Evolutionary conservation across 2,329 filamentous ascomycete species (phyloP), one percentile per base, ranked within the genome.

Genomic region (Penicillium sp.): DNA sequence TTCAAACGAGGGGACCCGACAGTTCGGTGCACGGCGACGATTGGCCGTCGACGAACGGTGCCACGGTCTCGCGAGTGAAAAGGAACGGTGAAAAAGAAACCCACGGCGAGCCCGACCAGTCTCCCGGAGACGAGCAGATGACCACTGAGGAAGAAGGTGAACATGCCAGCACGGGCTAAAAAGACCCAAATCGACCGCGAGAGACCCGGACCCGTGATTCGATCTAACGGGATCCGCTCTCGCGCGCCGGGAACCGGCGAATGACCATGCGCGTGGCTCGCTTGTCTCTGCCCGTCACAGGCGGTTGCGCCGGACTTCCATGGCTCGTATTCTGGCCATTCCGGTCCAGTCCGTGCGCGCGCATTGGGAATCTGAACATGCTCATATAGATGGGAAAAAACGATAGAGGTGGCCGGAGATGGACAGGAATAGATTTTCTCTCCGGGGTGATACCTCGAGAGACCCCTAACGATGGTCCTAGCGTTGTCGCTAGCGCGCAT

Each of bases 261-360:
- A 62, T 62, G 36, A 40, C 11, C 13, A 14, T 2, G 8, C 14
- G 7, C 24, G 20, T 16, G 36, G 56, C 58, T 62, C 60, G 60
- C 60, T 61, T 61, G 51, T 41, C 56, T 50, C 56, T 61, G 47
- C 56, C 60, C 43, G 24, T 43, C 38, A 35, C 18, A 38, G 24
- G 40, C 33, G 44, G 44, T 20, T 25, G 40, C 51, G 43, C 48
- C 46, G 46, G 50, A 16, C 46, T 41, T 44, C 44, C 44, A 50
- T 40, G 39, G 46, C 31, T 57, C 58, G 57, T 61, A 60, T 61
- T 57, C 50, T 58, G 27, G 49, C 54, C 54, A 59, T 61, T 61
- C 54, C 58, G 35, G 35, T 20, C 54, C 20, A 46, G 56, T 61
- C 56, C 56, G 58, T 61, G 58, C 56, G 54, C 27, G 27, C 44